Percentiles rank a stretch among this genome's conserved stretches.
Conservation (phyloP, 768 basidiomycete genomes). For the Daedalea quercina region DNA sequence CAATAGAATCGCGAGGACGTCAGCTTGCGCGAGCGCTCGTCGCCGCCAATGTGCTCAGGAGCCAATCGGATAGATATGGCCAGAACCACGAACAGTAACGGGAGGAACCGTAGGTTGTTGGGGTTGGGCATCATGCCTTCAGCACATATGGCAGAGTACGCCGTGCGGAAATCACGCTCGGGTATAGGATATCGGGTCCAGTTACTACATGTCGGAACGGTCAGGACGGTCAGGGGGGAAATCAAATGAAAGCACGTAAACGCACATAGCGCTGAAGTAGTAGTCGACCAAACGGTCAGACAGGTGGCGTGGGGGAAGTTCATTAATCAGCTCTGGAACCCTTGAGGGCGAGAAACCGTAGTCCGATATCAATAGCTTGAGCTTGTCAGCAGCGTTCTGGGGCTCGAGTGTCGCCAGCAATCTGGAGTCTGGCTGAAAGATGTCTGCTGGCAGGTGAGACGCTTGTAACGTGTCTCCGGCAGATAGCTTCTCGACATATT, state of each 20-base stretch:
- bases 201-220: conserved; percentile 46
- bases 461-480: neutral
- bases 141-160: conserved; percentile 57
- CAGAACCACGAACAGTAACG: conserved; percentile 88
- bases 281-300: conserved; percentile 78
- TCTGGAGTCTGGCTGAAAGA: conserved; percentile 26
- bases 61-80: conserved; percentile 83
- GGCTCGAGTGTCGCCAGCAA: conserved; percentile 23
- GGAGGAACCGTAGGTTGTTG: conserved; percentile 77
- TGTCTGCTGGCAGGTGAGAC: conserved; percentile 24
- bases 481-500: neutral
- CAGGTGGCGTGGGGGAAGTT: conserved; percentile 72
- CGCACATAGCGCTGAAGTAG: conserved; percentile 72
- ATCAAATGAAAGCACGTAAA: conserved; percentile 1
- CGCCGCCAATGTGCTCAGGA: conserved; percentile 78
- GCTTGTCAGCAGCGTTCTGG: conserved; percentile 63
- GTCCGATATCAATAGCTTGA: conserved; percentile 83
- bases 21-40: conserved; percentile 65
- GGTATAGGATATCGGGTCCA: conserved; percentile 92
- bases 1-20: conserved; percentile 91
- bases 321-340: conserved; percentile 82
- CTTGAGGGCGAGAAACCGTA: conserved; percentile 90
- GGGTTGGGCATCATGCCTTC: conserved; percentile 64
- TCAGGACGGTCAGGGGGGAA: conserved; percentile 9
- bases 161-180: conserved; percentile 71